Evolutionary conservation across 129 eudicot genomes (phyloP).

Genomic region (Rutidosis leptorrhynchoides): DNA sequence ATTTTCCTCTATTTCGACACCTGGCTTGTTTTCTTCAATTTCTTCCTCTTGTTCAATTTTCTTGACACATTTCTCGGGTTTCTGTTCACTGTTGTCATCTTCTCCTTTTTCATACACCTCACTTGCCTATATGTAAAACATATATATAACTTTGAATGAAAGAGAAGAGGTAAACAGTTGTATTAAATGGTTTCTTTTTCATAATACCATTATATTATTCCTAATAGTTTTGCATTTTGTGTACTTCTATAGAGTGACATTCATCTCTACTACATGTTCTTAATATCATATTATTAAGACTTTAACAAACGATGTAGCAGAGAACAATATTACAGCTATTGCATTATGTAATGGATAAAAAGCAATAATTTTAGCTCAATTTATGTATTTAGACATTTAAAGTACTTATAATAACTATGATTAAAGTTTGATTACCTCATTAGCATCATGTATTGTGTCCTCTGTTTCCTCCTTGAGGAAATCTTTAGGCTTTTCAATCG

Average conservation of each 20-base stretch:
- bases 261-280: background rate
- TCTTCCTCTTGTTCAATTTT: constrained; percentile 17
- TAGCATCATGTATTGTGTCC: constrained; percentile 16
- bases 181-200: constrained; percentile 5
- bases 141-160: background rate
- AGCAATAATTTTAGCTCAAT: background rate
- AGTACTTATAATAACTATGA: background rate
- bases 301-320: background rate
- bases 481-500: constrained; percentile 13
- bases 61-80: constrained; percentile 17
- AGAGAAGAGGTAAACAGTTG: background rate
- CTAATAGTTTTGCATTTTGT: constrained; percentile 3
- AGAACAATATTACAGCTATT: background rate
- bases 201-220: background rate
- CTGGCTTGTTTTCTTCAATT: constrained; percentile 17
- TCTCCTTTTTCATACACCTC: constrained; percentile 17
- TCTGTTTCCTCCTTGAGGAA: constrained; percentile 7
- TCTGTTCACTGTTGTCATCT: constrained; percentile 18
- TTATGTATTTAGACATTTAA: background rate
- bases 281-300: background rate
- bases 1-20: constrained; percentile 13
- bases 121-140: constrained; percentile 17
- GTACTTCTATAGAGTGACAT: background rate
- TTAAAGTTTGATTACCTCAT: constrained; percentile 22
- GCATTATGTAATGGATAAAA: background rate